A percentile compares a stretch with the other conserved stretches of the same genome.
phyloP scores from a whole-genome alignment of 2,329 filamentous ascomycete genomes.

The Cladosporium sp. region DNA sequence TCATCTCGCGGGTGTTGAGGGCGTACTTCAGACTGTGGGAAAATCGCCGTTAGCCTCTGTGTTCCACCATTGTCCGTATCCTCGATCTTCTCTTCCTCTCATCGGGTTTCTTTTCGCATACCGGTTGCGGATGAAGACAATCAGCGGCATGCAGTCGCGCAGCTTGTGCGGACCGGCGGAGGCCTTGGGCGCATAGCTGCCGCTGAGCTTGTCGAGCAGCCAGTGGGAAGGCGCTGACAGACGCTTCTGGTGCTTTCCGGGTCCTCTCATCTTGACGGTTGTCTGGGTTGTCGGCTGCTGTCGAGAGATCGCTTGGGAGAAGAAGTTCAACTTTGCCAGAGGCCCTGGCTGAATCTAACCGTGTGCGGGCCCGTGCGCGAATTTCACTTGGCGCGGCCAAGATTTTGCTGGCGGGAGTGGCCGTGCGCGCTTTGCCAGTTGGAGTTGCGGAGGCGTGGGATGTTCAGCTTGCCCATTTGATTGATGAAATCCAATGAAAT shows the following conservation, averaged over 20 bases:
- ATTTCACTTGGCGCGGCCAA: neutral
- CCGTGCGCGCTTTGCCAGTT: too few species aligned
- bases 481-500: too few species aligned
- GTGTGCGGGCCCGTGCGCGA: slow-evolving; percentile 1
- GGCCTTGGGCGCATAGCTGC: slow-evolving; percentile 61
- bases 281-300: slow-evolving; percentile 20
- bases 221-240: slow-evolving; percentile 98
- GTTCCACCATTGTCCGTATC: neutral
- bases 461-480: too few species aligned
- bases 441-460: too few species aligned
- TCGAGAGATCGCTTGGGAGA: slow-evolving; percentile 8
- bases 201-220: slow-evolving; percentile 99
- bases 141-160: slow-evolving; percentile 95
- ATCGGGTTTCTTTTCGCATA: slow-evolving; percentile 27
- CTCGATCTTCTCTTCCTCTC: neutral
- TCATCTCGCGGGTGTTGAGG: slow-evolving; percentile 96
- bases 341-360: slow-evolving; percentile 5
- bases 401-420: neutral
- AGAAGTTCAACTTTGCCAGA: slow-evolving; percentile 7
- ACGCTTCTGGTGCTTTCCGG: slow-evolving; percentile 85
- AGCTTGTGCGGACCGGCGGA: slow-evolving; percentile 95
- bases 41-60: slow-evolving; percentile 1
- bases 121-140: slow-evolving; percentile 89
- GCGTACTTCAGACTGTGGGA: slow-evolving; percentile 93
- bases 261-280: slow-evolving; percentile 58